Base-by-base conservation (phyloP, 495 filamentous ascomycete species). In the Podospora tetraspora region DNA sequence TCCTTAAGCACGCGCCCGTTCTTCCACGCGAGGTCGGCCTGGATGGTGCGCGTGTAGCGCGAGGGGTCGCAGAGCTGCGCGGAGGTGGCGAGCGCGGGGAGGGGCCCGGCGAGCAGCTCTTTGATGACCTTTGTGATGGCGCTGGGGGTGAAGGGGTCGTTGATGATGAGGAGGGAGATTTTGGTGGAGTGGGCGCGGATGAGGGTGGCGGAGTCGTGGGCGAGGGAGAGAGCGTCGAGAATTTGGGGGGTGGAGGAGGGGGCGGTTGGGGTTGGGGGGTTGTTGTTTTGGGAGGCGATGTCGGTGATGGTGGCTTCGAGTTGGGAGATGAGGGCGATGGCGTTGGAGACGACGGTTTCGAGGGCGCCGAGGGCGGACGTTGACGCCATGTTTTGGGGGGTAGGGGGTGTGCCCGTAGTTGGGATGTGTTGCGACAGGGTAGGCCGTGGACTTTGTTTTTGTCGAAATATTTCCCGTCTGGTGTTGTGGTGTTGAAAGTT, bases 101-200 rank as follows among this genome's bases (percentile, higher is more conserved):
- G 82, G 8, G 89, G 86, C 11, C 85, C 85, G 23, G 85, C 83
- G 37, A 86, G 84, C 5, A 94, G 78, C 23, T 90, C 86, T 9
- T 84, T 84, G 8, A 96, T 79, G 16, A 94, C 86, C 13, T 80
- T 87, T 59, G 67, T 77, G 30, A 95, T 85, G 16, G 92, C 93
- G 0, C 90, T 86, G 5, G 90, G 87, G 0, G 93, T 93, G 77
- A 96, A 95, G 0, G 93, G 93, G 19, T 89, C 85, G 66, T 89
- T 95, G 71, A 96, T 91, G 2, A 93, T 85, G 2, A 97, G 85
- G 19, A 97, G 87, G 0, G 91, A 92, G 25, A 97, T 84, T 62
- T 95, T 96, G 34, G 93, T 97, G 7, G 88, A 86, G 72, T 96
- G 92, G 0, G 93, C 90, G 73, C 84, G 88, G 59, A 97, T 86